Percentiles rank a stretch among this genome's conserved stretches.
Conservation (phyloP, 441 rosid species). For the Erodium trifolium region DNA sequence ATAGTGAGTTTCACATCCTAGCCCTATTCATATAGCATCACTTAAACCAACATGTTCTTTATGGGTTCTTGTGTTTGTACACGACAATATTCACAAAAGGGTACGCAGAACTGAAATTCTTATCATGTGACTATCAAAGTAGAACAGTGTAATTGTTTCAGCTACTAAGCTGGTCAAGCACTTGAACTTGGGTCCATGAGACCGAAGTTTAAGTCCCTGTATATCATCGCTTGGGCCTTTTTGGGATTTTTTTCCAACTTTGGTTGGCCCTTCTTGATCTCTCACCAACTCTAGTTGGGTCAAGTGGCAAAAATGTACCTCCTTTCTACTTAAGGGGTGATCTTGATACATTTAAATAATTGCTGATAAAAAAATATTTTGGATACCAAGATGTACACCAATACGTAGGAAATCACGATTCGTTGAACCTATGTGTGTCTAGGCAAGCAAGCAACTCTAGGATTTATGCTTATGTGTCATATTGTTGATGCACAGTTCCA, state of each 20-base stretch:
- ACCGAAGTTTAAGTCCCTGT: too few relatives aligned
- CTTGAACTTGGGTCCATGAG: too few relatives aligned
- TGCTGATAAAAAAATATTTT: too few relatives aligned
- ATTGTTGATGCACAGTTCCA: slow-evolving; percentile 46
- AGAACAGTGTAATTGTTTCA: background rate
- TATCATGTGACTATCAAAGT: background rate
- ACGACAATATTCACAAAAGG: background rate
- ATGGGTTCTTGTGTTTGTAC: background rate
- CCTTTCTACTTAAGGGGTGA: too few relatives aligned
- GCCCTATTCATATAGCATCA: background rate
- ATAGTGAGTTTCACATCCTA: background rate
- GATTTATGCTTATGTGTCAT: too few relatives aligned
- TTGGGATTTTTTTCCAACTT: too few relatives aligned
- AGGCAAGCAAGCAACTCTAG: too few relatives aligned
- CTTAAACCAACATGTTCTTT: background rate
- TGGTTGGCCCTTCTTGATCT: too few relatives aligned
- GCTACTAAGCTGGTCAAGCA: background rate
- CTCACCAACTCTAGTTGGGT: too few relatives aligned
- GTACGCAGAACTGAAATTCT: background rate
- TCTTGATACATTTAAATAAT: too few relatives aligned
- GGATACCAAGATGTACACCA: background rate
- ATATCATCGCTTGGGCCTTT: too few relatives aligned
- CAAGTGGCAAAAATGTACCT: too few relatives aligned
- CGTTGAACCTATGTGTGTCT: slow-evolving; percentile 6
- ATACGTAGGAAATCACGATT: background rate